phyloP scores from a whole-genome alignment of 2,329 filamentous ascomycete genomes.

The Pseudogymnoascus sp. region DNA sequence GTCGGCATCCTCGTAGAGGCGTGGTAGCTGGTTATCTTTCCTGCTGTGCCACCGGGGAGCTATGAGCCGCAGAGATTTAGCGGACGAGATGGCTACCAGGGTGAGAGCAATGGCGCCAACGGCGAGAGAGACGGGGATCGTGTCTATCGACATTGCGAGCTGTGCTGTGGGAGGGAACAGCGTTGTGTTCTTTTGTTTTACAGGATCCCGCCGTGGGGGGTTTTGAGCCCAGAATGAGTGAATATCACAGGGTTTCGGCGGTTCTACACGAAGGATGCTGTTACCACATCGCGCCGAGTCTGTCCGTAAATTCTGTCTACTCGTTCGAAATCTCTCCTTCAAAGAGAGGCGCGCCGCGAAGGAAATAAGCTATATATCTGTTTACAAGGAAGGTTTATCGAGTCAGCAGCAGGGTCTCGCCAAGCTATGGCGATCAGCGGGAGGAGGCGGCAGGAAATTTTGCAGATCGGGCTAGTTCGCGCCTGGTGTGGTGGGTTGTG shows the following conservation, averaged over 20 bases:
- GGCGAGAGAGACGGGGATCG: constrained; percentile 16
- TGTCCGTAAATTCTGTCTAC: neutral
- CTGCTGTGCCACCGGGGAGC: constrained; percentile 27
- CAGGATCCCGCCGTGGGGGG: neutral
- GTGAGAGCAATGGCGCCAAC: constrained; percentile 25
- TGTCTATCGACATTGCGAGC: neutral
- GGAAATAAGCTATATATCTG: neutral
- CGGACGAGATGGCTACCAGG: constrained; percentile 30
- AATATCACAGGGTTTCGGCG: neutral
- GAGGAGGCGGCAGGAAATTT: constrained; percentile 2
- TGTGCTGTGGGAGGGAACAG: neutral
- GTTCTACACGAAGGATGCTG: neutral
- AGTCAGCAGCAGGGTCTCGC: neutral
- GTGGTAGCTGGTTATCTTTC: constrained; percentile 25
- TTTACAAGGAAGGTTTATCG: neutral
- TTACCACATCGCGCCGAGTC: constrained; percentile 1
- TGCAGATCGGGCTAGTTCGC: neutral
- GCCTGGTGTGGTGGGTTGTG: neutral
- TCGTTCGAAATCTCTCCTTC: neutral
- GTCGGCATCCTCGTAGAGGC: constrained; percentile 60
- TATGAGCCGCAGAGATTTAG: constrained; percentile 31
- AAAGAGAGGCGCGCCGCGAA: neutral
- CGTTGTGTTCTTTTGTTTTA: neutral
- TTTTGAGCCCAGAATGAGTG: neutral
- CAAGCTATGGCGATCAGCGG: neutral